These are phyloP conservation scores for Podosphaera aphanis DNA, from an alignment of 2,329 filamentous ascomycete species.

Conservation along the genomic window DNA sequence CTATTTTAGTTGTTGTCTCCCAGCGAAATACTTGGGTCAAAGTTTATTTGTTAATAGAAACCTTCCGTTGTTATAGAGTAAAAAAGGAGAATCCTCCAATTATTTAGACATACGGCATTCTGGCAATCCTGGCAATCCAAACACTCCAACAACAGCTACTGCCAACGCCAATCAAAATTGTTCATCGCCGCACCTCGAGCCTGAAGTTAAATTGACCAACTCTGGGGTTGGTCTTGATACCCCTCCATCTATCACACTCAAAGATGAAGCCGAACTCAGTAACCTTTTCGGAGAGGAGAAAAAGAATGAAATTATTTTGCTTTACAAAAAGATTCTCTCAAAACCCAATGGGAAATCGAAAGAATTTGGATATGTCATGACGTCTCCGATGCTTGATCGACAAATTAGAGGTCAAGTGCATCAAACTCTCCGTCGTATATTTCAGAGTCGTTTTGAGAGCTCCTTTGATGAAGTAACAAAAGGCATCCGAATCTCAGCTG, in stretches of 20 bases:
- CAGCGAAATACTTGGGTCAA: neutral
- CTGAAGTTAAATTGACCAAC: neutral
- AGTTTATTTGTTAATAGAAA: neutral
- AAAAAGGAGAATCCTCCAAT: neutral
- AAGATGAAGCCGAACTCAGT: constrained; percentile 22
- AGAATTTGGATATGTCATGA: constrained; percentile 28
- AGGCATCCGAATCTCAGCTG: constrained; percentile 31
- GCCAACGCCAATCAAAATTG: neutral
- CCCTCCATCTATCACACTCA: constrained; percentile 8
- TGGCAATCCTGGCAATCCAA: neutral
- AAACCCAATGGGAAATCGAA: constrained; percentile 30
- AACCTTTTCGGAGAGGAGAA: constrained; percentile 27
- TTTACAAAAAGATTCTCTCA: constrained; percentile 29
- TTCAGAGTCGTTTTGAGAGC: constrained; percentile 38
- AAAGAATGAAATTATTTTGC: constrained; percentile 25
- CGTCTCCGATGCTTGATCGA: constrained; percentile 33
- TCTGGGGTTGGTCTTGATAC: neutral
- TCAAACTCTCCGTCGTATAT: constrained; percentile 32
- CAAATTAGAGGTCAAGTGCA: constrained; percentile 39
- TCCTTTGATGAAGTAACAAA: constrained; percentile 31
- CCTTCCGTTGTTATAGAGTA: neutral
- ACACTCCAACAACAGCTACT: neutral
- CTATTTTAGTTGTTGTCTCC: neutral
- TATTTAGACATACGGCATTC: neutral
- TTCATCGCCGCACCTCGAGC: neutral